These are phyloP conservation scores for Zopfia rhizophila DNA, from an alignment of 2,329 filamentous ascomycete species.

Conservation along the genomic window DNA sequence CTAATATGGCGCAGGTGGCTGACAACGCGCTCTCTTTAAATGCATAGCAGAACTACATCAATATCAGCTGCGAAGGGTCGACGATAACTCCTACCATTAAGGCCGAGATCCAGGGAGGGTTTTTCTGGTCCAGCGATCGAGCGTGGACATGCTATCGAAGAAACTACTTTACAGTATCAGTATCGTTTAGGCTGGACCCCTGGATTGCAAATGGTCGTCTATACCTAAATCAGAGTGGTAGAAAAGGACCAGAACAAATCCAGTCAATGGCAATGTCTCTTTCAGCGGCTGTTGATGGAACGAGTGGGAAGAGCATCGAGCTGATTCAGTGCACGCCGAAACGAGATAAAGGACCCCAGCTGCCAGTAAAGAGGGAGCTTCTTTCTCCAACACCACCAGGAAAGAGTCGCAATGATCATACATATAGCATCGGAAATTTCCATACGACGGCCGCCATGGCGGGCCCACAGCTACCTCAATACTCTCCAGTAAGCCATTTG, in stretches of 20 bases:
- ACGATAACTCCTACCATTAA: conserved; percentile 77
- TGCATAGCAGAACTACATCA: conserved; percentile 63
- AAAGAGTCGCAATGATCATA: conserved; percentile 52
- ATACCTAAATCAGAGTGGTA: conserved; percentile 63
- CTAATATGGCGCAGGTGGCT: no score
- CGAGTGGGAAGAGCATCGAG: conserved; percentile 79
- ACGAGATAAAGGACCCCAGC: conserved; percentile 85
- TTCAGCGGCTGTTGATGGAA: conserved; percentile 82
- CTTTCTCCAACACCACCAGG: conserved; percentile 74
- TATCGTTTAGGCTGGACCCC: conserved; percentile 78
- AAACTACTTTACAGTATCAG: conserved; percentile 90
- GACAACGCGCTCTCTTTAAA: no score
- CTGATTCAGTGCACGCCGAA: conserved; percentile 93
- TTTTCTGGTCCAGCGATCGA: conserved; percentile 77
- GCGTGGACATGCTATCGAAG: conserved; percentile 94
- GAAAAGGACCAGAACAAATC: conserved; percentile 65
- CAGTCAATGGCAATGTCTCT: conserved; percentile 84
- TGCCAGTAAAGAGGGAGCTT: conserved; percentile 75
- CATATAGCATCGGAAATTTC: conserved; percentile 51
- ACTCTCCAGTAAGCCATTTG: conserved; percentile 40
- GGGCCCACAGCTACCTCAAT: conserved; percentile 54
- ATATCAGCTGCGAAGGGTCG: conserved; percentile 69
- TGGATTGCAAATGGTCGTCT: conserved; percentile 66
- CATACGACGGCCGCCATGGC: conserved; percentile 44
- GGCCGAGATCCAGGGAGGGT: conserved; percentile 87